Evolutionary conservation across 2,329 filamentous ascomycete genomes (phyloP).

Genomic region (Aspergillus eucalypticola): DNA sequence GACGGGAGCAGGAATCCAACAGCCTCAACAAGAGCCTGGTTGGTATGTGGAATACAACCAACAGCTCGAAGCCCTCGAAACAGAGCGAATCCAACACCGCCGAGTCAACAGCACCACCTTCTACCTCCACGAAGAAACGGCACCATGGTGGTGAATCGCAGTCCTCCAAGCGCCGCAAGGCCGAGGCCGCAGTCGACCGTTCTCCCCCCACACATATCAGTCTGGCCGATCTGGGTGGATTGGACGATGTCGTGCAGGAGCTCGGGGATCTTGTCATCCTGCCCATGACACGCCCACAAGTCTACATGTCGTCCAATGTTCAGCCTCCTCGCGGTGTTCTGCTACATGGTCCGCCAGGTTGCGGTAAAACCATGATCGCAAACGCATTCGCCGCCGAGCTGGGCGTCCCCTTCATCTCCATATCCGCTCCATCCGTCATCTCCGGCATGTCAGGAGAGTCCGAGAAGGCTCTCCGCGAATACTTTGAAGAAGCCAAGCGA

Average conservation of each 20-base stretch:
- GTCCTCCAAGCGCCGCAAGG: conserved; percentile 65
- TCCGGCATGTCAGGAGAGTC: conserved; percentile 88
- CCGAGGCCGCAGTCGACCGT: conserved; percentile 58
- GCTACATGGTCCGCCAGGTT: conserved; percentile 80
- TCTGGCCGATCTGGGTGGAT: conserved; percentile 72
- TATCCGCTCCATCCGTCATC: conserved; percentile 79
- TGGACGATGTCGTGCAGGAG: conserved; percentile 69
- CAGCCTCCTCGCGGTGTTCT: conserved; percentile 73
- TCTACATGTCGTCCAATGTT: conserved; percentile 65
- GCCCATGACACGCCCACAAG: conserved; percentile 68
- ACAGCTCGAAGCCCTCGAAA: conserved; percentile 38
- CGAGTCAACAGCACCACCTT: conserved; percentile 30
- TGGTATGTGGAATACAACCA: conserved; percentile 58
- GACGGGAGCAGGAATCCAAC: conserved; percentile 53
- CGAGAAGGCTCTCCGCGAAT: conserved; percentile 79
- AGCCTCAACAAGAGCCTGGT: conserved; percentile 67
- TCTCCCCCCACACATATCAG: conserved; percentile 67
- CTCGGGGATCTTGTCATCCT: conserved; percentile 71
- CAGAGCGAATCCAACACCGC: conserved; percentile 26
- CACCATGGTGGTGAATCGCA: conserved; percentile 65
- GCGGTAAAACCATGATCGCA: conserved; percentile 82
- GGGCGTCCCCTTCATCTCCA: conserved; percentile 74
- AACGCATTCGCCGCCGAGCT: conserved; percentile 76
- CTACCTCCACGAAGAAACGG: conserved; percentile 54
- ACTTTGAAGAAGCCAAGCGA: conserved; percentile 84